These are phyloP conservation scores for Fusarium denticulatum DNA, from an alignment of 2,329 filamentous ascomycete species.

Conservation along the genomic window DNA sequence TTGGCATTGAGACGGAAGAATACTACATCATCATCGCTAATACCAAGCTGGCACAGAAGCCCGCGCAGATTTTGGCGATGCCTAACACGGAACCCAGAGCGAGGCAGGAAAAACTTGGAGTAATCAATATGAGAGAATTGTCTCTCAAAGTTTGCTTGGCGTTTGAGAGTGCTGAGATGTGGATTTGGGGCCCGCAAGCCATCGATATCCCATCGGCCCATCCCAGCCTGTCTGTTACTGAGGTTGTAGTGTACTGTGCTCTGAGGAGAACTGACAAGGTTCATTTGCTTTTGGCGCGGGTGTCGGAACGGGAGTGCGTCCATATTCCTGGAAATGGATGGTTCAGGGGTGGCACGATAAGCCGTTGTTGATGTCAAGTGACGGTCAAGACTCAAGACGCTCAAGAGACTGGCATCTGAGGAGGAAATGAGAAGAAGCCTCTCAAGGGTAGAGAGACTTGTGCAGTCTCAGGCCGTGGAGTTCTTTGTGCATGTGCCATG, in stretches of 20 bases:
- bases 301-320: conserved; percentile 23
- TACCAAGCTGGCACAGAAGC: background rate
- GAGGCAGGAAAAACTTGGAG: background rate
- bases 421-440: conserved; percentile 28
- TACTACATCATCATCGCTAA: background rate
- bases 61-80: background rate
- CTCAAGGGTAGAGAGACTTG: conserved; percentile 3
- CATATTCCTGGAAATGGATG: conserved; percentile 10
- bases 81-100: background rate
- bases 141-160: conserved; percentile 18
- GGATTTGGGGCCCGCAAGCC: conserved; percentile 12
- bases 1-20: conserved; percentile 9
- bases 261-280: conserved; percentile 5
- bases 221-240: conserved; percentile 5
- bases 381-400: background rate
- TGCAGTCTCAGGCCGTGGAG: conserved; percentile 8
- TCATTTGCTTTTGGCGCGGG: conserved; percentile 31
- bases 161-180: conserved; percentile 23
- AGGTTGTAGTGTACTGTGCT: conserved; percentile 15
- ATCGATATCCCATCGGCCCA: background rate
- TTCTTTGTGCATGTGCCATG: conserved; percentile 1
- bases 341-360: conserved; percentile 28
- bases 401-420: background rate
- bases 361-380: conserved; percentile 8
- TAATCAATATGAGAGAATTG: conserved; percentile 9